These are phyloP conservation scores for Irpex sp. DNA, from an alignment of 1,284 basidiomycete species.

Conservation along the genomic window DNA sequence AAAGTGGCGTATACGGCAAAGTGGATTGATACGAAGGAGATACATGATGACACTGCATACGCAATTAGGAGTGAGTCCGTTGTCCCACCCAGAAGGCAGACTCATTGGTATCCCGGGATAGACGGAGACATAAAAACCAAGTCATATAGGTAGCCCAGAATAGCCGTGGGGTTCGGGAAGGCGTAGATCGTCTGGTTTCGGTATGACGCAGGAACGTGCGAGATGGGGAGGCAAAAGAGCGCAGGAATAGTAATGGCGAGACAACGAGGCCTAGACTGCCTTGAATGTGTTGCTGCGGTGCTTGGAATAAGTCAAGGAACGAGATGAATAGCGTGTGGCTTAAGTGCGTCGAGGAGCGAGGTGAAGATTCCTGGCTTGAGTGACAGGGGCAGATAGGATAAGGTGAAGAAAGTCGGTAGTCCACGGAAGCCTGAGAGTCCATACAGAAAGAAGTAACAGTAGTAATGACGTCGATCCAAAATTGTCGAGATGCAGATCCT, in stretches of 20 bases:
- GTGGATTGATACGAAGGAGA: too few relatives aligned
- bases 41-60: too few relatives aligned
- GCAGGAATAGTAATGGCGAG: neutral
- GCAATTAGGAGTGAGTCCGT: too few relatives aligned
- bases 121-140: too few relatives aligned
- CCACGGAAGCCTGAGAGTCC: neutral
- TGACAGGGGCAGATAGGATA: neutral
- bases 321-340: neutral
- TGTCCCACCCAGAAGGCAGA: too few relatives aligned
- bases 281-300: too few relatives aligned
- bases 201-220: neutral
- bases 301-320: too few relatives aligned
- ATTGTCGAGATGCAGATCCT: neutral
- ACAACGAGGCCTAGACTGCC: too few relatives aligned
- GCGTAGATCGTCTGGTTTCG: neutral
- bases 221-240: neutral
- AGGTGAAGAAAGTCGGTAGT: neutral
- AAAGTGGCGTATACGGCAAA: too few relatives aligned
- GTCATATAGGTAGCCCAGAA: neutral
- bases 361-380: neutral
- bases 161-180: neutral
- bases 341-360: neutral
- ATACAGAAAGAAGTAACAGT: neutral
- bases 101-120: too few relatives aligned
- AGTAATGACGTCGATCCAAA: neutral